These are phyloP conservation scores for Platanthera zijinensis DNA, from an alignment of 106 monocot genomes.

Conservation along the genomic window DNA sequence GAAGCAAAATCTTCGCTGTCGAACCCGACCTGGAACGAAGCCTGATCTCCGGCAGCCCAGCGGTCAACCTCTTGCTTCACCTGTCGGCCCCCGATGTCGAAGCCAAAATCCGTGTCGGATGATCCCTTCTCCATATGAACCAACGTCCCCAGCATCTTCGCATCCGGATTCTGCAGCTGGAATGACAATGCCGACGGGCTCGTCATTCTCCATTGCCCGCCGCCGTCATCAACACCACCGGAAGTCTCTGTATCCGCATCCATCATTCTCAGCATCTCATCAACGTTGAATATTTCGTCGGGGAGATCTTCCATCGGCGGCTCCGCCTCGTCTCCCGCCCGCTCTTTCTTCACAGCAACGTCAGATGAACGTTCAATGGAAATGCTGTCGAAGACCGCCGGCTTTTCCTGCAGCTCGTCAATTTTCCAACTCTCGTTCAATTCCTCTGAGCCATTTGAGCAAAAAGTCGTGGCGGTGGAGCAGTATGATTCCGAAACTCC, in stretches of 20 bases:
- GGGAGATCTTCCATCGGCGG: constrained; percentile 7
- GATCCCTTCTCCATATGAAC: constrained; percentile 6
- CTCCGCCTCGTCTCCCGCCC: background rate
- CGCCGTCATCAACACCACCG: background rate
- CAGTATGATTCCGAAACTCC: constrained; percentile 8
- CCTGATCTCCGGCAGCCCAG: background rate
- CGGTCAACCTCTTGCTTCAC: constrained; percentile 15
- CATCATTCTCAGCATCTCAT: constrained; percentile 34
- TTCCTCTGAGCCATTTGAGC: constrained; percentile 7
- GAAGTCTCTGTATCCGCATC: constrained; percentile 8
- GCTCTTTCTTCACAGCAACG: background rate
- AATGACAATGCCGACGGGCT: constrained; percentile 5
- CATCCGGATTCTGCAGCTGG: constrained; percentile 29
- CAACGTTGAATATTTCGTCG: constrained; percentile 30
- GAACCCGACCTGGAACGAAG: background rate
- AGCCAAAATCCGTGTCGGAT: background rate
- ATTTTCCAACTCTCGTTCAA: background rate
- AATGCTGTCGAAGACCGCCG: no score
- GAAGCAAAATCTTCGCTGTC: background rate
- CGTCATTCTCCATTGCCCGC: background rate
- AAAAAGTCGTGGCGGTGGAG: constrained; percentile 8
- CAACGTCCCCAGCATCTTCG: constrained; percentile 9
- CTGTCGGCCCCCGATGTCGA: background rate
- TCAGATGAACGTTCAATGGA: background rate
- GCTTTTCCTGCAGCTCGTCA: no score